Evolutionary conservation across 2,329 filamentous ascomycete genomes (phyloP).

Genomic region (Pseudocercospora cruenta): DNA sequence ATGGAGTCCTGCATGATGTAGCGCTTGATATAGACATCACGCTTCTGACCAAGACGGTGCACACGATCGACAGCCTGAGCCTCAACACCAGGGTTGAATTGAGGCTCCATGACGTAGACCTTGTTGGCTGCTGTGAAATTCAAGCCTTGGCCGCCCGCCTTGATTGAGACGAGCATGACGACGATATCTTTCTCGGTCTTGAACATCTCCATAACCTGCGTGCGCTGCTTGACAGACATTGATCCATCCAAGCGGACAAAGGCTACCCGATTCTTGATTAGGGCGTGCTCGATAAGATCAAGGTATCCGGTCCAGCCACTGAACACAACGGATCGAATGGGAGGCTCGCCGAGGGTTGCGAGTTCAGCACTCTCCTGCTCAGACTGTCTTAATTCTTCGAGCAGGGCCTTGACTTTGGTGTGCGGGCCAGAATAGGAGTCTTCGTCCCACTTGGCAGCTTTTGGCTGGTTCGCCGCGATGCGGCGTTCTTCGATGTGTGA

Average conservation of each 20-base stretch:
- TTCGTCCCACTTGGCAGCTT: conserved; percentile 60
- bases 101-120: conserved; percentile 97
- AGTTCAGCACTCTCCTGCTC: conserved; percentile 64
- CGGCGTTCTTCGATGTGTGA: conserved; percentile 56
- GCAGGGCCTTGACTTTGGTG: conserved; percentile 83
- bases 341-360: conserved; percentile 62
- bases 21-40: conserved; percentile 82
- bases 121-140: conserved; percentile 85
- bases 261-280: conserved; percentile 67
- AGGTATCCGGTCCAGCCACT: conserved; percentile 95
- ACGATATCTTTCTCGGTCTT: conserved; percentile 70
- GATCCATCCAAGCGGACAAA: conserved; percentile 87
- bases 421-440: conserved; percentile 81
- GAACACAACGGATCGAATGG: conserved; percentile 84
- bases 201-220: conserved; percentile 75
- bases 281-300: conserved; percentile 84
- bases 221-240: conserved; percentile 77
- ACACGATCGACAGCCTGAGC: conserved; percentile 94
- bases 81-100: conserved; percentile 94
- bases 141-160: conserved; percentile 85
- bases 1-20: conserved; percentile 92
- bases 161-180: conserved; percentile 89
- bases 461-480: conserved; percentile 43
- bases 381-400: conserved; percentile 72
- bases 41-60: conserved; percentile 84